Evolutionary conservation across 2,329 filamentous ascomycete genomes (phyloP).

Genomic region (Nemania diffusa): DNA sequence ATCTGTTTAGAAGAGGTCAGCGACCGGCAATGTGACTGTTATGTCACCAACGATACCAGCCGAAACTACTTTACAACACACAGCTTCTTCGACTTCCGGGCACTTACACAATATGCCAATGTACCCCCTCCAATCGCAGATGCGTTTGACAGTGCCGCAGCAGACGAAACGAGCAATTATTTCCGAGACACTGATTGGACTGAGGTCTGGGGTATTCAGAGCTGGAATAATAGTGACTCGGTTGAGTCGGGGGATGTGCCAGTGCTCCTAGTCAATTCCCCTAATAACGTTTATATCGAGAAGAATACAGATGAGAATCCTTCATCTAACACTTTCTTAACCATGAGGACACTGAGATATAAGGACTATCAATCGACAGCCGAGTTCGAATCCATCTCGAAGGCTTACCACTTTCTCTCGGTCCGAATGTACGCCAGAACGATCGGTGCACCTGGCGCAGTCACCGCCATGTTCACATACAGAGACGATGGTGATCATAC

Average conservation of each 20-base stretch:
- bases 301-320: conserved; percentile 50
- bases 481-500: conserved; percentile 50
- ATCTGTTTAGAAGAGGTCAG: conserved; percentile 41
- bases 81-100: conserved; percentile 62
- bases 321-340: conserved; percentile 58
- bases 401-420: conserved; percentile 54
- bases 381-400: conserved; percentile 57
- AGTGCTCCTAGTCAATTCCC: conserved; percentile 52
- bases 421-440: conserved; percentile 64
- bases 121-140: conserved; percentile 46
- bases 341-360: conserved; percentile 59
- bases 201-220: conserved; percentile 49
- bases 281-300: conserved; percentile 60
- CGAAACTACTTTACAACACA: conserved; percentile 58
- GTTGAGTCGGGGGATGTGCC: conserved; percentile 47
- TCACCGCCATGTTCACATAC: conserved; percentile 66
- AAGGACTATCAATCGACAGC: conserved; percentile 58
- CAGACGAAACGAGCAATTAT: conserved; percentile 47
- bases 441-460: conserved; percentile 58
- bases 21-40: conserved; percentile 57
- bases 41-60: conserved; percentile 58
- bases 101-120: conserved; percentile 53
- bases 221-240: conserved; percentile 51
- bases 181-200: conserved; percentile 48
- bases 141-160: conserved; percentile 45